phyloP scores from a whole-genome alignment of 306 rosid genomes.

The Albizia julibrissin region DNA sequence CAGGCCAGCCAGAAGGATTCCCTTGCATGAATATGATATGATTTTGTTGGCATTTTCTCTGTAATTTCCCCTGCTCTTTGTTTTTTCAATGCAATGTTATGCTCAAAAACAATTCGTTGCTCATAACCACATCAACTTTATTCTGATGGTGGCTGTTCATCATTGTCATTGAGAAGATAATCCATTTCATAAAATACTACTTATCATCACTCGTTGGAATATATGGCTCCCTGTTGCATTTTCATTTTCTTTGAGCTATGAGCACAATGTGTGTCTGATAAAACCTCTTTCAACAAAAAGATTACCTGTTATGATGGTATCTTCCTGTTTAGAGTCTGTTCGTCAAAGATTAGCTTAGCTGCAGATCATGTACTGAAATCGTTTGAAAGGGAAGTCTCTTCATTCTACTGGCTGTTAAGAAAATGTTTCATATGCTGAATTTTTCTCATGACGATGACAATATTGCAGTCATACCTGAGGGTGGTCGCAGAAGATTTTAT shows the following conservation, averaged over 20 bases:
- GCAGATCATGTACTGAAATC: background rate
- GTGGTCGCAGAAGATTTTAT: background rate
- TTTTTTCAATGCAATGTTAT: constrained; percentile 35
- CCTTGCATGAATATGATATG: constrained; percentile 49
- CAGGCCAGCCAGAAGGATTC: constrained; percentile 64
- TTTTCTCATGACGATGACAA: constrained; percentile 1
- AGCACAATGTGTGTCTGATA: background rate
- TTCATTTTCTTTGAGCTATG: background rate
- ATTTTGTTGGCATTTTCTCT: constrained; percentile 17
- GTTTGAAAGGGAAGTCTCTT: constrained; percentile 9
- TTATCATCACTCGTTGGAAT: constrained; percentile 23
- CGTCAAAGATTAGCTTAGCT: constrained; percentile 4
- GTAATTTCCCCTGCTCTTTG: constrained; percentile 28
- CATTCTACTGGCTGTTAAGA: background rate
- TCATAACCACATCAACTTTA: constrained; percentile 11
- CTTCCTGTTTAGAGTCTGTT: background rate
- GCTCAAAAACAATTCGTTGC: constrained; percentile 31
- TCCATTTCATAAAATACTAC: constrained; percentile 20
- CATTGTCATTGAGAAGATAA: background rate
- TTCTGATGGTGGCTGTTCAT: constrained; percentile 29
- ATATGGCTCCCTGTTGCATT: constrained; percentile 6
- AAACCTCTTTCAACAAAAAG: background rate
- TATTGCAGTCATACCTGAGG: background rate
- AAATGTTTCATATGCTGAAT: constrained; percentile 10
- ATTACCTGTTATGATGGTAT: background rate